These are phyloP conservation scores for Narthecium ossifragum DNA, from an alignment of 106 monocot genomes.

Conservation along the genomic window DNA sequence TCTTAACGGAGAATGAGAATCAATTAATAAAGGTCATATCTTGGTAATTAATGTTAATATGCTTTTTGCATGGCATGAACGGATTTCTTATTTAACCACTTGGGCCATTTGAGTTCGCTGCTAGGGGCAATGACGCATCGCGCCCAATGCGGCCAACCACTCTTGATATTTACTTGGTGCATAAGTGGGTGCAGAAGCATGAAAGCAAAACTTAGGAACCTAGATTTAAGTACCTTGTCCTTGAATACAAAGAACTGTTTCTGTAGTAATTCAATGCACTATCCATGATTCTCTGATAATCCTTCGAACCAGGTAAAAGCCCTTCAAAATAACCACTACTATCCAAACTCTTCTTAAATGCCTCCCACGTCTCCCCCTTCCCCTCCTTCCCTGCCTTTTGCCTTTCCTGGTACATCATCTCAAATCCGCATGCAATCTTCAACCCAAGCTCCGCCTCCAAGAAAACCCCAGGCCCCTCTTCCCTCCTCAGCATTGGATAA, in stretches of 20 bases:
- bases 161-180: no score
- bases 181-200: no score
- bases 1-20: no score
- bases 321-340: constrained; percentile 69
- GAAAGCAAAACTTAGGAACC: no score
- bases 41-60: no score
- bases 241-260: constrained; percentile 45
- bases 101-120: no score
- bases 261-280: constrained; percentile 54
- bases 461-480: constrained; percentile 40
- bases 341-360: constrained; percentile 65
- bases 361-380: constrained; percentile 63
- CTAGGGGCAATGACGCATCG: no score
- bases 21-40: no score
- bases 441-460: constrained; percentile 80
- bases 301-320: constrained; percentile 79
- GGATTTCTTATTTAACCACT: no score
- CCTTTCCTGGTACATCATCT: constrained; percentile 98
- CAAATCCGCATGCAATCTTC: constrained; percentile 97
- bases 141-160: no score
- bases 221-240: constrained; percentile 78
- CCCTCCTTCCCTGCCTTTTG: constrained; percentile 48
- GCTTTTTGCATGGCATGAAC: no score
- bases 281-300: constrained; percentile 64
- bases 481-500: constrained; percentile 71